These are phyloP conservation scores for Alternaria arborescens DNA, from an alignment of 2,329 filamentous ascomycete genomes.

Conservation along the genomic window DNA sequence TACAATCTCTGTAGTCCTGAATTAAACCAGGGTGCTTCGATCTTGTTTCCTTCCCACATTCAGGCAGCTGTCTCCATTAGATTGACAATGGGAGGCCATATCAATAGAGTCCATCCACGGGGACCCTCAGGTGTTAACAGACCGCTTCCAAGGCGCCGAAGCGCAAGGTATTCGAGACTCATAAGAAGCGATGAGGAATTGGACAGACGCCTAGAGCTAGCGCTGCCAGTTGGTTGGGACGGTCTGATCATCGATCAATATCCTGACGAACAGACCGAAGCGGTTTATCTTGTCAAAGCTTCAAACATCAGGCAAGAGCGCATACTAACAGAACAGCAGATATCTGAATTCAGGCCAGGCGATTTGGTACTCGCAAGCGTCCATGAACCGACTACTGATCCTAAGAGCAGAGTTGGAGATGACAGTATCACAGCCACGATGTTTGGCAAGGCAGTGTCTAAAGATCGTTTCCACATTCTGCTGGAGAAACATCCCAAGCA, in stretches of 20 bases:
- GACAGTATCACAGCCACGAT: background rate
- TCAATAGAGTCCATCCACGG: no score
- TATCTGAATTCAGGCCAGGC: background rate
- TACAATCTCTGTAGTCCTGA: no score
- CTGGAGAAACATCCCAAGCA: background rate
- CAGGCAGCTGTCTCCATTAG: no score
- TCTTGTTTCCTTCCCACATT: no score
- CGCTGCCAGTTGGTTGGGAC: background rate
- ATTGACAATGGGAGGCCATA: no score
- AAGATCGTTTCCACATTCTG: background rate
- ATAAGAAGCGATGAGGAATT: background rate
- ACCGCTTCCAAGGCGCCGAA: no score
- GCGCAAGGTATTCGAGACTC: no score
- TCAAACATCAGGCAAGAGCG: background rate
- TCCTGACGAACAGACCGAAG: background rate
- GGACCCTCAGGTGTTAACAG: no score
- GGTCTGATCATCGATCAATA: background rate
- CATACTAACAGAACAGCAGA: no score
- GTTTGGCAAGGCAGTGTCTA: background rate
- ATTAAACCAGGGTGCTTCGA: no score
- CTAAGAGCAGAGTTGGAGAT: background rate
- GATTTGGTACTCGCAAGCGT: background rate
- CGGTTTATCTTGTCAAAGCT: background rate
- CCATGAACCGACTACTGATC: background rate
- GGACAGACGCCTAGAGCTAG: background rate